Evolutionary conservation across 176 grass and related monocot species (phyloP).

Genomic region (Secale cereale): DNA sequence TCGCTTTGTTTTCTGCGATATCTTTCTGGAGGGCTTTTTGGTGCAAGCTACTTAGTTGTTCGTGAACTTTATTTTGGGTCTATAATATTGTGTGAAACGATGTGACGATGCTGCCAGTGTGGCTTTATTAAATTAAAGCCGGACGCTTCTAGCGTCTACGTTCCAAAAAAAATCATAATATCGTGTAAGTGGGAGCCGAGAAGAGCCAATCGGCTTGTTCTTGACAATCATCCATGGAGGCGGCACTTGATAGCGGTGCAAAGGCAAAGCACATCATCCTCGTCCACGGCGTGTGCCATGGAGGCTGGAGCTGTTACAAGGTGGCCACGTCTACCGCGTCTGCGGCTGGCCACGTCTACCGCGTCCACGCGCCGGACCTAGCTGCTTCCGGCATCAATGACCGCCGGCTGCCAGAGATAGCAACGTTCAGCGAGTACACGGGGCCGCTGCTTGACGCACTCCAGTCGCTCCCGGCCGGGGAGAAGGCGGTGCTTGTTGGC

Average conservation of each 20-base stretch:
- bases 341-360: constrained; percentile 19
- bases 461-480: constrained; percentile 30
- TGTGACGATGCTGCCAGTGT: too few relatives aligned
- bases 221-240: background rate
- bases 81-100: too few relatives aligned
- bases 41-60: too few relatives aligned
- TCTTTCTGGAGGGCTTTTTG: too few relatives aligned
- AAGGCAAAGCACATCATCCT: constrained; percentile 52
- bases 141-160: too few relatives aligned
- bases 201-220: background rate
- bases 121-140: too few relatives aligned
- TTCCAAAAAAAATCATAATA: background rate
- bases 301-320: constrained; percentile 89
- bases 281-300: constrained; percentile 67
- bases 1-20: too few relatives aligned
- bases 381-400: constrained; percentile 61
- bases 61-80: too few relatives aligned
- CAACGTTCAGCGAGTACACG: constrained; percentile 66
- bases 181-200: background rate
- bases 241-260: background rate
- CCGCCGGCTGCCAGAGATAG: constrained; percentile 42
- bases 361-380: constrained; percentile 56
- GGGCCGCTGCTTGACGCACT: constrained; percentile 61
- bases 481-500: constrained; percentile 66
- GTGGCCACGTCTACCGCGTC: constrained; percentile 40